Base-by-base conservation (phyloP, 2,329 filamentous ascomycete species). In the Colletotrichum abscissum region DNA sequence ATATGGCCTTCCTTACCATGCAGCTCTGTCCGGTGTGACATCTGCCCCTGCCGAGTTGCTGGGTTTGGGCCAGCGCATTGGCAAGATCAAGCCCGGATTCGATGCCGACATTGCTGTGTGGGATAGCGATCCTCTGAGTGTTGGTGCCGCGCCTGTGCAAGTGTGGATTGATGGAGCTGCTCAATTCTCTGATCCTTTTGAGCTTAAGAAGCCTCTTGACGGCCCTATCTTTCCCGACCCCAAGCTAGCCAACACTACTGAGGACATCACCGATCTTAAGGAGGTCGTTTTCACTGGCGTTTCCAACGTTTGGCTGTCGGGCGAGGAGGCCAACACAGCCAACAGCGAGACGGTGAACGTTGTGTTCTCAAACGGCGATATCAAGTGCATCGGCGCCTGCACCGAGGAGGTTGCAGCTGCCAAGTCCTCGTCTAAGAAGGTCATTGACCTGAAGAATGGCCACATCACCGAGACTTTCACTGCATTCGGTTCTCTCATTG, bases 121-220 rank as follows among this genome's bases (percentile, higher is more conserved):
- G 90, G 89, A 92, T 75, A 89, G 87, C 55, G 89, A 92, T 73
- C 90, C 90, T 35, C 81, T 92, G 2, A 89, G 88, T 55, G 86
- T 91, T 0, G 90, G 90, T 1, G 90, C 90, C 1, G 81, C 88
- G 0, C 90, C 90, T 0, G 84, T 89, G 0, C 90, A 92, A 79
- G 88, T 92, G 1, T 92, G 89, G 88, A 92, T 92, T 70, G 90
- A 92, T 69, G 90, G 90, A 4, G 87, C 83, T 9, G 83, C 87
- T 2, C 91, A 93, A 77, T 90, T 88, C 72, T 83, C 90, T 42
- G 80, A 86, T 11, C 88, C 89, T 0, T 79, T 91, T 12, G 86
- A 89, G 80, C 82, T 92, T 9, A 77, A 82, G 3, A 92, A 92
- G 81, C 84, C 88, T 0, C 57, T 79, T 4, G 77, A 78, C 0